Evolutionary conservation across 2,329 filamentous ascomycete species (phyloP), one percentile per base, ranked within the genome.

Genomic region (Bipolaris oryzae): DNA sequence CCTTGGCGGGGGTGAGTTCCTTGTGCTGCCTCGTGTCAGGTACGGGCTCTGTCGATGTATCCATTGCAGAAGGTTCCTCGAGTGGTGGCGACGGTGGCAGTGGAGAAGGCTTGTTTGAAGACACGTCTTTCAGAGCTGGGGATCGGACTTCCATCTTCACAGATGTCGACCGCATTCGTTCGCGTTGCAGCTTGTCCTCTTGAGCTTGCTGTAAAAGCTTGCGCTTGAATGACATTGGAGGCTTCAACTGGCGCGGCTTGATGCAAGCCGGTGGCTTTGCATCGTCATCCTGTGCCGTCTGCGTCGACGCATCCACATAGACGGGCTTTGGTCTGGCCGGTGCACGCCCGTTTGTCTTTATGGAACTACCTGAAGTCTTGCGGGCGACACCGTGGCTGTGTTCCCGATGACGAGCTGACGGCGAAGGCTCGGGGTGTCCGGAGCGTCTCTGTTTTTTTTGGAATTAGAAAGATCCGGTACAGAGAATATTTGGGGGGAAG

Each of bases 141-240:
- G 72, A 76, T 47, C 59, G 69, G 38, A 60, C 64, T 53, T 75
- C 74, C 50, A 64, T 61, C 55, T 76, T 76, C 3, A 74, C 67
- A 2, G 72, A 74, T 28, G 70, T 65, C n/a, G 73, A 76, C 47
- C 70, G 70, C 41, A 70, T 71, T 28, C 72, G 72, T 61, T 76
- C 74, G 33, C 74, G 72, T 51, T 72, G 68, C 44, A 74, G 35
- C 53, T 75, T 74, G 45, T 75, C 73, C 55, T 76, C 73, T 53
- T 71, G 69, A 13, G 74, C 74, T 50, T 75, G 74, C 37, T 71
- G 70, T n/a, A 77, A 60, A 23, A 77, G 69, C 58, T 68, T 73
- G 41, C 74, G 70, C 56, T 74, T 73, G 60, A 75, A 76, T 0
- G 74, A 76, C 45, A 74, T 50, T 3, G 67, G 71, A 11, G 72